A percentile compares a stretch with the other conserved stretches of the same genome.
Conservation (phyloP, 129 eudicot genomes). For the Deinandra increscens region DNA sequence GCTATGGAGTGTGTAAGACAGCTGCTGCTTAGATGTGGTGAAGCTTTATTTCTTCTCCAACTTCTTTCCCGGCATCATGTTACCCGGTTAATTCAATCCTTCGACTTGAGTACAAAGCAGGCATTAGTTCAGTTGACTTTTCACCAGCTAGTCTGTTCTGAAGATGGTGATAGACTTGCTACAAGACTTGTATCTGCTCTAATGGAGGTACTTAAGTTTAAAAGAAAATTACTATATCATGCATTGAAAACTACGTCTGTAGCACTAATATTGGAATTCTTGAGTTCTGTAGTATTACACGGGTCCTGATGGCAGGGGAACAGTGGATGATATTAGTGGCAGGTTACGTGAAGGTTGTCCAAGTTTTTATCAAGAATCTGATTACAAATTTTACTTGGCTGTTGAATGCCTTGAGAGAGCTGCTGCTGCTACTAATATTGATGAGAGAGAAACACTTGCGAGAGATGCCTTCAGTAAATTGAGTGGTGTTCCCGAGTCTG, state of each 20-base stretch:
- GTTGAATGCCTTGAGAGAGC: conserved; percentile 98
- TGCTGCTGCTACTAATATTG: conserved; percentile 63
- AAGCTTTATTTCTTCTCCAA: conserved; percentile 86
- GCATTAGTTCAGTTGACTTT: conserved; percentile 72
- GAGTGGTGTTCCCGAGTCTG: conserved; percentile 94
- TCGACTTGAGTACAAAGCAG: conserved; percentile 56
- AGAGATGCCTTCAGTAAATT: conserved; percentile 86
- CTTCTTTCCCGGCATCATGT: conserved; percentile 89
- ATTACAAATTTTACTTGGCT: conserved; percentile 89
- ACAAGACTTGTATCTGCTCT: conserved; percentile 86
- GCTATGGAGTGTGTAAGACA: conserved; percentile 95
- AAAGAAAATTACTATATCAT: not conserved
- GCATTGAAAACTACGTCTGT: not conserved
- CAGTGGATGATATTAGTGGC: conserved; percentile 90
- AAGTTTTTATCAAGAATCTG: conserved; percentile 94
- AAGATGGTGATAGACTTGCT: conserved; percentile 86
- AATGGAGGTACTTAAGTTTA: conserved; percentile 67
- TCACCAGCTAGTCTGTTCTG: conserved; percentile 89
- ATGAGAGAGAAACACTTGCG: conserved; percentile 78
- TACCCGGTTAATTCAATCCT: conserved; percentile 66
- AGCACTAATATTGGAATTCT: conserved; percentile 31
- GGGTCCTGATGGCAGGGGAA: conserved; percentile 98
- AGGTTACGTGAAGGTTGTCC: conserved; percentile 91
- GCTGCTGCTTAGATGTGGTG: conserved; percentile 86
- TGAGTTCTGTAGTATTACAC: conserved; percentile 75